Percentiles rank a stretch among this genome's conserved stretches.
phyloP scores from a whole-genome alignment of 1,284 basidiomycete species.

The Pseudozyma pruni region DNA sequence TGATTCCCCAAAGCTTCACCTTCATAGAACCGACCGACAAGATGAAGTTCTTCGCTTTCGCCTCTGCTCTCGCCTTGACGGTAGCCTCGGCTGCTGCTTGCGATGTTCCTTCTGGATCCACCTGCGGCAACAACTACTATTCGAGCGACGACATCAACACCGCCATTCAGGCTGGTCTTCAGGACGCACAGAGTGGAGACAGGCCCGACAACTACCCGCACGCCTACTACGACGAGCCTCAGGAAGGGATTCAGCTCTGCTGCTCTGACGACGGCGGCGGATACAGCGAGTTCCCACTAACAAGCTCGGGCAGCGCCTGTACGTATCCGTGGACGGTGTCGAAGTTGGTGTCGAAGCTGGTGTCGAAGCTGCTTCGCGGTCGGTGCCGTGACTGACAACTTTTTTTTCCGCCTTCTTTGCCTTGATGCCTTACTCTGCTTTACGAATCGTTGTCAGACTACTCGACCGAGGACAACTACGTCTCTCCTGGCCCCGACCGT shows the following conservation, averaged over 20 bases:
- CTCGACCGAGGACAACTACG: constrained; percentile 17
- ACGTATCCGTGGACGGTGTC: not conserved
- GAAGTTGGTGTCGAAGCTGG: not conserved
- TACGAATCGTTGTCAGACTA: constrained; percentile 4
- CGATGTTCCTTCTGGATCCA: constrained; percentile 7
- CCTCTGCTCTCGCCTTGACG: constrained; percentile 12
- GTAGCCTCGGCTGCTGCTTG: constrained; percentile 17
- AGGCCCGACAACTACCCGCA: constrained; percentile 29
- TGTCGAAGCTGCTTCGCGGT: not conserved
- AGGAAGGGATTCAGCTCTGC: constrained; percentile 21
- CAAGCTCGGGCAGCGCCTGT: not conserved
- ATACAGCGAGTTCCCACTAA: not conserved
- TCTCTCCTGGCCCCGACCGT: constrained; percentile 41
- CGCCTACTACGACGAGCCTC: constrained; percentile 22
- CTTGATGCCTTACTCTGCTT: not conserved
- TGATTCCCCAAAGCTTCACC: too few species aligned
- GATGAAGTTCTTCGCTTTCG: constrained; percentile 34
- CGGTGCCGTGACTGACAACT: constrained; percentile 4
- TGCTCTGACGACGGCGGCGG: constrained; percentile 5
- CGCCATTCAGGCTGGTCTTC: constrained; percentile 18
- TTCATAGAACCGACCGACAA: too few species aligned
- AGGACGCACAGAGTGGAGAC: constrained; percentile 6
- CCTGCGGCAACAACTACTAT: constrained; percentile 38
- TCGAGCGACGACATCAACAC: constrained; percentile 21
- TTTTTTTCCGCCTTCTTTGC: not conserved